A percentile compares a stretch with the other conserved stretches of the same genome.
Conservation (phyloP, 805 yeast species). For the Pichia insulana region DNA sequence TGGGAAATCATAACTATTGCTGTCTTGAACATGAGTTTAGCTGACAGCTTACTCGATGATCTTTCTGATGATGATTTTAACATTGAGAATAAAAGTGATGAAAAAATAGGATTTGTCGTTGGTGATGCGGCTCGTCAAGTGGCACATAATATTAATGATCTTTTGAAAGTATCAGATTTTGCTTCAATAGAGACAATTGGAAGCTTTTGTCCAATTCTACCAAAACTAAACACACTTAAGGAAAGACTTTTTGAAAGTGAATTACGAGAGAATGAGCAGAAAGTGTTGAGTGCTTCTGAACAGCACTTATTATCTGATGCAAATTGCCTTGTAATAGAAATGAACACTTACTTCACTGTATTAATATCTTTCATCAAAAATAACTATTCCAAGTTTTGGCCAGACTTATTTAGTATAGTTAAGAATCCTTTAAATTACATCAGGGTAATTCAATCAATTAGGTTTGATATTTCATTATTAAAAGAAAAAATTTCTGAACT, state of each 20-base stretch:
- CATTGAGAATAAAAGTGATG: neutral
- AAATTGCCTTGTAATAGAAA: conserved; percentile 3
- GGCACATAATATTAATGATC: neutral
- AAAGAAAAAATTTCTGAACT: conserved; percentile 21
- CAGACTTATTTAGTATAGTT: conserved; percentile 60
- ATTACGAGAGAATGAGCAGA: conserved; percentile 10
- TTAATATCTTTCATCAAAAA: conserved; percentile 42
- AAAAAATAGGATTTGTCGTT: no score
- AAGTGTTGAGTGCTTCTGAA: conserved; percentile 27
- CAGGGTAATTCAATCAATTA: conserved; percentile 21
- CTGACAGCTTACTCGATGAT: conserved; percentile 35
- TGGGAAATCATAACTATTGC: neutral
- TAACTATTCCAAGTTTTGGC: conserved; percentile 53
- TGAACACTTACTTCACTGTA: conserved; percentile 26
- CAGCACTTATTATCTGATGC: conserved; percentile 38
- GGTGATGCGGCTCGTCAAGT: neutral
- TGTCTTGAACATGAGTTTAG: conserved; percentile 34
- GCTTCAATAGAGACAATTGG: conserved; percentile 18
- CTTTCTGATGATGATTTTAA: conserved; percentile 20
- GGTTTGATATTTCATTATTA: conserved; percentile 2
- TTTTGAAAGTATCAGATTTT: conserved; percentile 12
- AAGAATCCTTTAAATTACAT: conserved; percentile 57
- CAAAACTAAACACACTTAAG: conserved; percentile 15
- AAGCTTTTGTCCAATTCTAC: conserved; percentile 22
- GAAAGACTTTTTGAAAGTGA: conserved; percentile 14